Base-by-base conservation (phyloP, 371 early-diverging fungal genomes). In the Rhizopus delemar region DNA sequence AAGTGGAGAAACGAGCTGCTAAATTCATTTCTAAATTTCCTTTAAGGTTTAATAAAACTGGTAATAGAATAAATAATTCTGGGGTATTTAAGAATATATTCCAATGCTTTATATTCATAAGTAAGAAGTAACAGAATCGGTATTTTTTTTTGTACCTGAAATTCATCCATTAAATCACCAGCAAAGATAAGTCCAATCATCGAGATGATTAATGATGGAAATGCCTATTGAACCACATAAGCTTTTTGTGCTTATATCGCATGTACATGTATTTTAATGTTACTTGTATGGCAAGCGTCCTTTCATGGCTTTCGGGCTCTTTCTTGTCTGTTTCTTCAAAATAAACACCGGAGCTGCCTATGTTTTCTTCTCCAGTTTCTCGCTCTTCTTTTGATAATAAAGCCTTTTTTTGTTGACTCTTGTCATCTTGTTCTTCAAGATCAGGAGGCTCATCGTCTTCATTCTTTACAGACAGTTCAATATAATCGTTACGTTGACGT, bases 21-120 rank as follows among this genome's bases (percentile, higher is more conserved):
- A 93, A 78, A 64, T 91, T 94, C 85, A 92, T 89, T 77, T 93
- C 93, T 34, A 93, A 78, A 70, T 93, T 94, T 63, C 94, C 93
- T 62, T 93, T 94, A 32, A 93, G 74, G 63, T 92, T 92, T 46
- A 92, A 69, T 39, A 94, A 68, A 45, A 93, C 84, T 13, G 94
- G 89, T n/a, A 92, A 83, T 67, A 94, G 75, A 57, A 94, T 89
- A 69, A 91, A 90, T 1, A 94, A 75, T 57, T 91, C 90, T 2
- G 90, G 80, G 8, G 88, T 78, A 11, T 81, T 71, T 16, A 77
- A 66, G 69, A 92, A 93, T 13, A 86, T 85, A 38, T 69, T 66
- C 87, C 86, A 89, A 56, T 79, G 75, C 86, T 89, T 69, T 53
- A 13, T 16, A 46, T 58, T n/a, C 32, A 22, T 15, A 46, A 41